Evolutionary conservation across 257 asterid species (phyloP), one percentile per base, ranked within the genome.

Genomic region (Ehretia macrophylla): DNA sequence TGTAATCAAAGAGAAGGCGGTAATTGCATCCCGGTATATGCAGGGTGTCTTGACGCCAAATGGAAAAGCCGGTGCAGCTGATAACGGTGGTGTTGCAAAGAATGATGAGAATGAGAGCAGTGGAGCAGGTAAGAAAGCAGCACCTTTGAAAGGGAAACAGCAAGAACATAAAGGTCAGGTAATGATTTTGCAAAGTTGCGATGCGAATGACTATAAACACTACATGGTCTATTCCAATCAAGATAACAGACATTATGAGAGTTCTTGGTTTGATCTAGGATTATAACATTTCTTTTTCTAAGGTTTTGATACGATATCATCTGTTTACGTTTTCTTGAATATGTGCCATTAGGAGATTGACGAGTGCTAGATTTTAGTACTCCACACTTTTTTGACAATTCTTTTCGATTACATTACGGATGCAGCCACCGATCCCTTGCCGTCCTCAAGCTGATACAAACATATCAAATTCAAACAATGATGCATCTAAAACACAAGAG

Each of bases 11-110:
- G 95, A 84, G 79, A 90, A 84, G 72, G 81, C 27, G 22, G 85
- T 59, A 3, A 93, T 87, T 61, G 74, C 90, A 3, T 90, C 96
- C 21, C 77, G 93, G 81, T 90, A 90, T 51, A 83, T 90, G 97
- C 82, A 75, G 63, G 90, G 95, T 50, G 68, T 82, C 18, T 59
- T 72, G 69, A 79, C 83, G 64, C 73, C 82, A 9, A 79, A 75
- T 63, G 60, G 73, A 40, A 77, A 74, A 55, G 62, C 73, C 21
- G 74, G 59, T 49, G 83, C 78, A 58, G 57, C 66, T 48, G 94
- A 75, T 52, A 39, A 52, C 44, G 60, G 62, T 19, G 57, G 58
- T 27, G 60, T 48, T 17, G 72, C 53, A 3, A 72, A 72, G 49
- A 62, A 47, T 27, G 70, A 49, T 40, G 77, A 69, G 73, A 73